Percentiles rank a stretch among this genome's conserved stretches.
phyloP scores from a whole-genome alignment of 345 rosid genomes.

The Eucalyptus pauciflora region DNA sequence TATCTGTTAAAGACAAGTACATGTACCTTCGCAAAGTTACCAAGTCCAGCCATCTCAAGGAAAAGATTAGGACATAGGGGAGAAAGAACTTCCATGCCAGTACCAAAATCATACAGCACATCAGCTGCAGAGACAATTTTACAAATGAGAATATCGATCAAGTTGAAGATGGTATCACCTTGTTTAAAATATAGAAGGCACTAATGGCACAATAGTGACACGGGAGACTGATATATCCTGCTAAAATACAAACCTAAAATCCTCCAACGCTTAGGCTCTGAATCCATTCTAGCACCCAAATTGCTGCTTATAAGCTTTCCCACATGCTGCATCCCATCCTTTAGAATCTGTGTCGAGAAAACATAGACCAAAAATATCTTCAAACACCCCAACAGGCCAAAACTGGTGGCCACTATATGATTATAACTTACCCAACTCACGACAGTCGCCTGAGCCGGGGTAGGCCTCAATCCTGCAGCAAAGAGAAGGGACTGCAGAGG shows the following conservation, averaged over 20 bases:
- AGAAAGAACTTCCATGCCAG: constrained; percentile 86
- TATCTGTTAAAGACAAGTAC: not conserved
- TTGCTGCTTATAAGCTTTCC: constrained; percentile 92
- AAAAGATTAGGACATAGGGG: constrained; percentile 85
- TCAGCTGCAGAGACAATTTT: constrained; percentile 48
- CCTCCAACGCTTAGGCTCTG: constrained; percentile 94
- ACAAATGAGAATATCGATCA: not conserved
- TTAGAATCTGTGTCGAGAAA: constrained; percentile 48
- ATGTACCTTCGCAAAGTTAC: constrained; percentile 82
- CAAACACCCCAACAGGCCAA: not conserved
- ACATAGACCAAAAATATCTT: not conserved
- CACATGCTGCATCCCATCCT: constrained; percentile 94
- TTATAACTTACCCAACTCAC: constrained; percentile 80
- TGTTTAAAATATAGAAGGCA: not conserved
- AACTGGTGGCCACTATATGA: not conserved
- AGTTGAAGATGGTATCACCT: not conserved
- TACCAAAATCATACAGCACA: constrained; percentile 81
- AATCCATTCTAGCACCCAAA: constrained; percentile 97
- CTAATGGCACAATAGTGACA: not conserved
- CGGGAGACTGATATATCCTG: not conserved
- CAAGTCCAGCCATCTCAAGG: constrained; percentile 95
- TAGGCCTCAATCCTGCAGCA: constrained; percentile 97
- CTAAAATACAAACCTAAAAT: constrained; percentile 44
- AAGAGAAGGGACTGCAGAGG: constrained; percentile 83
- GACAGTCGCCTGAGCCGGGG: constrained; percentile 92